These are phyloP conservation scores for Linderniella brevidens DNA, from an alignment of 257 asterid genomes.

Conservation along the genomic window DNA sequence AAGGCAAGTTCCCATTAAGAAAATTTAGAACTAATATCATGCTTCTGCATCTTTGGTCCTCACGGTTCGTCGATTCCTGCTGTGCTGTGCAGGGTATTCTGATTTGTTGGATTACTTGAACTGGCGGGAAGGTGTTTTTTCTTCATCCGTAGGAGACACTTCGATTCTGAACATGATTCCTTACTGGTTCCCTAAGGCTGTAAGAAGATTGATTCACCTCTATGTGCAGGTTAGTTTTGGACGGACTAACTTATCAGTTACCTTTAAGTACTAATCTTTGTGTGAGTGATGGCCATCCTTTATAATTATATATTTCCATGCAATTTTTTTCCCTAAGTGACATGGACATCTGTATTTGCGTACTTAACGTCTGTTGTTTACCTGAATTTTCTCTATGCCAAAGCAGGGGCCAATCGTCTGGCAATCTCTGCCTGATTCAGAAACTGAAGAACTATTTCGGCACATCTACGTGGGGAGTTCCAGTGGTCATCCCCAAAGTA, in stretches of 20 bases:
- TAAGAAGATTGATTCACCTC: slow-evolving; percentile 89
- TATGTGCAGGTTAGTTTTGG: slow-evolving; percentile 54
- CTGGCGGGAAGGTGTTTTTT: slow-evolving; percentile 94
- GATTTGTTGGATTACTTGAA: slow-evolving; percentile 77
- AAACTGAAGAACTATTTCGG: slow-evolving; percentile 49
- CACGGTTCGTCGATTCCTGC: slow-evolving; percentile 8
- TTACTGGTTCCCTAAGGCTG: slow-evolving; percentile 86
- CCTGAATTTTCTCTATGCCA: slow-evolving; percentile 13
- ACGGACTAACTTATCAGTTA: slow-evolving; percentile 1
- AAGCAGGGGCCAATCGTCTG: slow-evolving; percentile 92
- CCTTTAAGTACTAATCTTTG: too few species aligned
- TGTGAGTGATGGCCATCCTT: neutral
- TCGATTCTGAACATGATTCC: slow-evolving; percentile 96
- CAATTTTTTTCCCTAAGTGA: neutral
- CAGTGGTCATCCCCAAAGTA: slow-evolving; percentile 54
- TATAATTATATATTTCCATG: neutral
- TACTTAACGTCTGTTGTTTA: slow-evolving; percentile 5
- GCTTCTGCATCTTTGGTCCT: slow-evolving; percentile 9
- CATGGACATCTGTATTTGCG: neutral
- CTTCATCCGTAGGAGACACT: slow-evolving; percentile 75
- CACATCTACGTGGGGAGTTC: slow-evolving; percentile 51
- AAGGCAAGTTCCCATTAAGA: slow-evolving; percentile 22
- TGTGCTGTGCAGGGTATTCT: slow-evolving; percentile 52
- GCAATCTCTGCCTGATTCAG: slow-evolving; percentile 64
- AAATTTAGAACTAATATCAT: slow-evolving; percentile 4